Percentiles rank a stretch among this genome's conserved stretches.
Evolutionary conservation across 1,139 yeast species (phyloP).

Genomic region (Petasospora fabianii): DNA sequence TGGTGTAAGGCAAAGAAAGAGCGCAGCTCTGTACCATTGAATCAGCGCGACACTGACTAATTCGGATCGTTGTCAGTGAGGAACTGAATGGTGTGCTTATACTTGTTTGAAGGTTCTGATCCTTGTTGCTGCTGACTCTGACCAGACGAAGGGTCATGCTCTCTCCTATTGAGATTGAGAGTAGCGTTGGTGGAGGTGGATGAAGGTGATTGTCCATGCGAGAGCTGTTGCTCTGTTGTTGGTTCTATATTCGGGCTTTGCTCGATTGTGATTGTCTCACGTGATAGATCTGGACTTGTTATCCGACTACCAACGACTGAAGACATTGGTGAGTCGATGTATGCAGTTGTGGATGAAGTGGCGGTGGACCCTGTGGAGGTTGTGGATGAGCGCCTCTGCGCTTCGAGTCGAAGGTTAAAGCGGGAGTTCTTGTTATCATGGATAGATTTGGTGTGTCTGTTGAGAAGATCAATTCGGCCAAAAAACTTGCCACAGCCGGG

Average conservation of each 20-base stretch:
- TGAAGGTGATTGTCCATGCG: not conserved
- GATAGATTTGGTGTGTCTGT: constrained; percentile 50
- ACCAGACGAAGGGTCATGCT: not conserved
- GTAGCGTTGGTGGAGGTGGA: not conserved
- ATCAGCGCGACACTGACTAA: no score
- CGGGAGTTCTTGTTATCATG: constrained; percentile 44
- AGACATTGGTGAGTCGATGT: not conserved
- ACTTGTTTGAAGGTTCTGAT: constrained; percentile 4
- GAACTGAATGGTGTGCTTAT: constrained; percentile 24
- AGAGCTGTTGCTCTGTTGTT: no score
- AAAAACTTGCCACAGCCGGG: constrained; percentile 67
- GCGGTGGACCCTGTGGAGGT: not conserved
- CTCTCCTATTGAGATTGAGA: not conserved
- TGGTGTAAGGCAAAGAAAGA: no score
- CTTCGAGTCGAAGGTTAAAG: constrained; percentile 33
- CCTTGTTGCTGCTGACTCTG: constrained; percentile 1
- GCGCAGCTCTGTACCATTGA: no score
- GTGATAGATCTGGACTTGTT: not conserved
- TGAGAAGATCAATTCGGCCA: constrained; percentile 59
- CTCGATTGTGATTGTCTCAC: not conserved
- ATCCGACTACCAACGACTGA: not conserved
- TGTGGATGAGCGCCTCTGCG: constrained; percentile 5
- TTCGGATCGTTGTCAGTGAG: constrained; percentile 18
- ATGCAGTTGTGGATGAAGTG: no score
- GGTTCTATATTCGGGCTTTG: not conserved